Conservation (phyloP, 345 rosid species). For the Litchi chinensis region DNA sequence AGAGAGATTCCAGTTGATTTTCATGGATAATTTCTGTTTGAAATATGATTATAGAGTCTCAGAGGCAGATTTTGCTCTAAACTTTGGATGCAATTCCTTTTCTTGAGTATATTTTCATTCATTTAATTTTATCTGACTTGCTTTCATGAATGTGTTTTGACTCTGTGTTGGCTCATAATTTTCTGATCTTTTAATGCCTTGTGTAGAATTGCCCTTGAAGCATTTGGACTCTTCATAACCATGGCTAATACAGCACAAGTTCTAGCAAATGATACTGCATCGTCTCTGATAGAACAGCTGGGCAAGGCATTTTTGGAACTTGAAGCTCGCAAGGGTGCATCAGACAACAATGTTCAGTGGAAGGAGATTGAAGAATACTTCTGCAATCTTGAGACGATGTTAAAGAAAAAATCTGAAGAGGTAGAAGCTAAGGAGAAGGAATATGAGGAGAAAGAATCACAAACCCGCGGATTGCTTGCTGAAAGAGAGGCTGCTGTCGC, state of each 20-base stretch:
- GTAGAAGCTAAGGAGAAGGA: constrained; percentile 55
- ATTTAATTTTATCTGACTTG: not conserved
- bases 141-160: not conserved
- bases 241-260: constrained; percentile 33
- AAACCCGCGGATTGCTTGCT: constrained; percentile 34
- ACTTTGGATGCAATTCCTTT: not conserved
- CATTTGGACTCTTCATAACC: constrained; percentile 12
- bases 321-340: constrained; percentile 37
- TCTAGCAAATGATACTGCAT: constrained; percentile 27
- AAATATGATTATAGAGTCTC: not conserved
- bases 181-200: constrained; percentile 10
- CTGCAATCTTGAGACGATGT: constrained; percentile 34
- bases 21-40: not conserved
- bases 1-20: not conserved
- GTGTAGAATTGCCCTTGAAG: constrained; percentile 19
- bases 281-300: constrained; percentile 48
- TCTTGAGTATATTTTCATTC: not conserved
- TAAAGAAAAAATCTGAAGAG: constrained; percentile 46
- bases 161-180: not conserved
- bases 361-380: constrained; percentile 55
- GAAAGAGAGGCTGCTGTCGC: constrained; percentile 51
- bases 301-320: constrained; percentile 42
- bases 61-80: not conserved
- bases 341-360: constrained; percentile 44
- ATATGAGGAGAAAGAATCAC: constrained; percentile 44